Evolutionary conservation across 306 rosid species (phyloP).

Genomic region (Spatholobus suberectus): DNA sequence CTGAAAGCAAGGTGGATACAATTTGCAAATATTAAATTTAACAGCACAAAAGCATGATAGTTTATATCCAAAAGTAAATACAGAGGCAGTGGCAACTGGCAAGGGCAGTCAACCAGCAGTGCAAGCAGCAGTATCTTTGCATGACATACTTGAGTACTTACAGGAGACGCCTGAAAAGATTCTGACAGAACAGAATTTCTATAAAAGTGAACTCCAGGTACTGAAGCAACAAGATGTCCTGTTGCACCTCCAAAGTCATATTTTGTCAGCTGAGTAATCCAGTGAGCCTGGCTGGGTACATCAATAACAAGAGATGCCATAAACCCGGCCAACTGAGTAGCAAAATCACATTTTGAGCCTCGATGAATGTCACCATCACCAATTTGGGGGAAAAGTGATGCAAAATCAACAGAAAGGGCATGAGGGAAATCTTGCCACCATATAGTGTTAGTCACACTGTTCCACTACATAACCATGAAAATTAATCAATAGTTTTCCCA

Average conservation of each 20-base stretch:
- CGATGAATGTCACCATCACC: conserved; percentile 35
- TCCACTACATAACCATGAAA: conserved; percentile 66
- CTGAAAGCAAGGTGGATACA: conserved; percentile 23
- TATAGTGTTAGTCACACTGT: conserved; percentile 72
- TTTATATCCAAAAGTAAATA: conserved; percentile 5
- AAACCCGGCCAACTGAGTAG: conserved; percentile 84
- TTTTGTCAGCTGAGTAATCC: conserved; percentile 72
- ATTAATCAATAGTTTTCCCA: conserved; percentile 17
- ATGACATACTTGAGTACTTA: conserved; percentile 47
- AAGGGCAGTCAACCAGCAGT: conserved; percentile 25
- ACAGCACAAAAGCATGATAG: conserved; percentile 13
- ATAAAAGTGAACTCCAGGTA: conserved; percentile 75
- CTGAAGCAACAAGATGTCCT: conserved; percentile 78
- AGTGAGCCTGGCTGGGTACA: conserved; percentile 73
- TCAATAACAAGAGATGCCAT: conserved; percentile 77
- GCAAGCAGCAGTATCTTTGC: conserved; percentile 27
- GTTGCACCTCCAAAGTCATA: conserved; percentile 77
- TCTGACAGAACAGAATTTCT: conserved; percentile 51
- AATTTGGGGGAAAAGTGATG: conserved; percentile 65
- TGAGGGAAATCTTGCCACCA: conserved; percentile 96
- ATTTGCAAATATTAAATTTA: conserved; percentile 16
- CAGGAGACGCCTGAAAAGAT: conserved; percentile 39
- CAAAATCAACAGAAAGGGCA: conserved; percentile 52
- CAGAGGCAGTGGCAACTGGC: background rate
- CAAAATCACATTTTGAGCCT: conserved; percentile 67